Conservation (phyloP, 345 rosid genomes). For the Rubroshorea leprosula region DNA sequence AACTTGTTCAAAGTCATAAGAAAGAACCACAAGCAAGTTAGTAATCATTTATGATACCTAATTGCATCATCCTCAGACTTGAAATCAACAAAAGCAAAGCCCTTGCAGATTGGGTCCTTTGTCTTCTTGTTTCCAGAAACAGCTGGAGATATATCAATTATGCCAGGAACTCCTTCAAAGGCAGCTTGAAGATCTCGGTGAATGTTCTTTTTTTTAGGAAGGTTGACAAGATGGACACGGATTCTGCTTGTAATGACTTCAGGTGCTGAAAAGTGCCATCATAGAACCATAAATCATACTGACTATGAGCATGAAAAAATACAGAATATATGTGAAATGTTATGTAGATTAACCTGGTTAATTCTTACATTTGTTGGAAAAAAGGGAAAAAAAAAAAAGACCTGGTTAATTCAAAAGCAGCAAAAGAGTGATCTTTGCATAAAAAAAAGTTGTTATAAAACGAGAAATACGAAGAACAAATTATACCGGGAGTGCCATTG, state of each 20-base stretch:
- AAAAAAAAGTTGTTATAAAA: background rate
- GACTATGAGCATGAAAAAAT: background rate
- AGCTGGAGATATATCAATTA: slow-evolving; percentile 54
- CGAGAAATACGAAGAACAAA: background rate
- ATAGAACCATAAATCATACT: slow-evolving; percentile 17
- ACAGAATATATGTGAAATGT: background rate
- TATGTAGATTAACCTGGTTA: background rate
- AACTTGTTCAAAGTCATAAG: background rate
- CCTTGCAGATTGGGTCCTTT: slow-evolving; percentile 79
- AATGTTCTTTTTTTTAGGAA: slow-evolving; percentile 91
- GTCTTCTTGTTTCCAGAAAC: slow-evolving; percentile 85
- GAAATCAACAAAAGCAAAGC: slow-evolving; percentile 73
- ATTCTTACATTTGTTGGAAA: no score
- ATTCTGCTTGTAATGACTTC: slow-evolving; percentile 41
- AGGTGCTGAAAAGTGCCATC: slow-evolving; percentile 27
- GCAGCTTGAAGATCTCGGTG: slow-evolving; percentile 72
- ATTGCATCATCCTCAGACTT: slow-evolving; percentile 52
- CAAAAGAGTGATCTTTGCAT: background rate
- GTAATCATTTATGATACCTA: slow-evolving; percentile 38
- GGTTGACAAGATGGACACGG: slow-evolving; percentile 55
- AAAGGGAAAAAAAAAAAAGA: no score
- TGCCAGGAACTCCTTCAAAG: slow-evolving; percentile 57
- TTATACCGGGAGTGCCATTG: background rate
- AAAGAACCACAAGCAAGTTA: background rate
- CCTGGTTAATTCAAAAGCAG: background rate